Conservation (phyloP, 2,329 filamentous ascomycete species). For the Macrophomina pseudophaseolina region DNA sequence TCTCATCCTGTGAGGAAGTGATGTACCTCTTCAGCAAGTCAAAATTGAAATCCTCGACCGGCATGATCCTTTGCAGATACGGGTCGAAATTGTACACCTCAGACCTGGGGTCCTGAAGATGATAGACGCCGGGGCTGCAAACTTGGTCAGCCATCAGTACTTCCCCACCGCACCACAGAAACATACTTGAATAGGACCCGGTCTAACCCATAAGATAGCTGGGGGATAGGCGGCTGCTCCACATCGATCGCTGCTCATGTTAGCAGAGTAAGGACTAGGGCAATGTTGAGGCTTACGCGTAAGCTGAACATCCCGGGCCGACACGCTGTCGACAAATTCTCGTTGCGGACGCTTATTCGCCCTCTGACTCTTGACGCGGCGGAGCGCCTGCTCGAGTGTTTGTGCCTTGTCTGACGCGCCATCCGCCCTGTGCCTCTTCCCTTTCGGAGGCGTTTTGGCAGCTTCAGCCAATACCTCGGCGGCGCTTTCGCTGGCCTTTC, state of each 20-base stretch:
- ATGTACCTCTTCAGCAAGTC: slow-evolving; percentile 83
- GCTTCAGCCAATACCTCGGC: background rate
- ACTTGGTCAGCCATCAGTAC: background rate
- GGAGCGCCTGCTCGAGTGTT: slow-evolving; percentile 2
- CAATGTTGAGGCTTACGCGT: slow-evolving; percentile 12
- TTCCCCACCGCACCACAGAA: background rate
- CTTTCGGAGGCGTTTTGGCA: background rate
- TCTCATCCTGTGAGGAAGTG: slow-evolving; percentile 84
- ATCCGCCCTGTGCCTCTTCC: background rate
- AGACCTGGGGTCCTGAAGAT: slow-evolving; percentile 85
- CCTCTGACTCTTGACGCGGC: background rate
- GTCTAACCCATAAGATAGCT: slow-evolving; percentile 75
- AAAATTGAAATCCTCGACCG: slow-evolving; percentile 90
- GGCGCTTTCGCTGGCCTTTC: background rate
- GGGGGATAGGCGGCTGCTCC: slow-evolving; percentile 62
- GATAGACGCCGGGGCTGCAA: slow-evolving; percentile 76
- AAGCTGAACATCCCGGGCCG: slow-evolving; percentile 17
- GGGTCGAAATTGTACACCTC: slow-evolving; percentile 97
- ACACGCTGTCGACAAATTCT: background rate
- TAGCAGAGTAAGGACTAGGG: slow-evolving; percentile 30
- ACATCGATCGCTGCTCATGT: slow-evolving; percentile 45
- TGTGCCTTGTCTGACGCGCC: background rate
- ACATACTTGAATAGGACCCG: slow-evolving; percentile 86
- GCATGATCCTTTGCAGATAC: slow-evolving; percentile 91
- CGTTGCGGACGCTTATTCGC: background rate